Percentiles rank a stretch among this genome's conserved stretches.
These are phyloP conservation scores for Ascochyta rabiei DNA, from an alignment of 2,329 filamentous ascomycete species.

Conservation along the genomic window DNA sequence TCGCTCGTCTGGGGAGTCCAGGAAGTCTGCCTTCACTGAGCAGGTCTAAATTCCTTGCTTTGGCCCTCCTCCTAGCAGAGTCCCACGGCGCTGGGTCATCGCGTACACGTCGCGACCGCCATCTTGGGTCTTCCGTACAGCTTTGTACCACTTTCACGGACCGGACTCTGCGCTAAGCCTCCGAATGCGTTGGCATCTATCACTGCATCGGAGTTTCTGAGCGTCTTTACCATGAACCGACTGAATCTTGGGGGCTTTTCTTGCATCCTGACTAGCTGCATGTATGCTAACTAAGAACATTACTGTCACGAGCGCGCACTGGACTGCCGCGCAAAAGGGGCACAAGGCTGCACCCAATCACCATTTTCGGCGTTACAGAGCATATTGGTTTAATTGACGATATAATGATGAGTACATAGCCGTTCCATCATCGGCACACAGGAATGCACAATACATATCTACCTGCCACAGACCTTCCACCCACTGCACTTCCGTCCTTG, in stretches of 20 bases:
- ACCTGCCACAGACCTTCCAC: not conserved
- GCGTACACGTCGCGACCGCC: slow-evolving; percentile 28
- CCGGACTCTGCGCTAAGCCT: slow-evolving; percentile 22
- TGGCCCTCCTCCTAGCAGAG: slow-evolving; percentile 17
- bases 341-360: slow-evolving; percentile 10
- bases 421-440: slow-evolving; percentile 18
- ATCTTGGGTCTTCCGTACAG: slow-evolving; percentile 25
- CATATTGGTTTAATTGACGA: slow-evolving; percentile 17
- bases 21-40: slow-evolving; percentile 46
- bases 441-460: slow-evolving; percentile 17
- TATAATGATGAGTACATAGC: slow-evolving; percentile 22
- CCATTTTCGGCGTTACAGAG: slow-evolving; percentile 18
- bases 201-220: slow-evolving; percentile 32
- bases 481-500: not conserved
- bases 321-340: slow-evolving; percentile 19
- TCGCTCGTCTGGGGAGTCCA: slow-evolving; percentile 37
- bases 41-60: slow-evolving; percentile 41
- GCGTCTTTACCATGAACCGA: slow-evolving; percentile 35
- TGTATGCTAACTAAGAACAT: slow-evolving; percentile 17
- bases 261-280: slow-evolving; percentile 20
- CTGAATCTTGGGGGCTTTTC: slow-evolving; percentile 20
- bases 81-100: slow-evolving; percentile 21
- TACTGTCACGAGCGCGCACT: slow-evolving; percentile 11
- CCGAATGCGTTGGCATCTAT: slow-evolving; percentile 23
- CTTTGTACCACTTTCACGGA: slow-evolving; percentile 31